Base-by-base conservation (phyloP, 352 stramenopile species). In the Phytopythium kandeliae region DNA sequence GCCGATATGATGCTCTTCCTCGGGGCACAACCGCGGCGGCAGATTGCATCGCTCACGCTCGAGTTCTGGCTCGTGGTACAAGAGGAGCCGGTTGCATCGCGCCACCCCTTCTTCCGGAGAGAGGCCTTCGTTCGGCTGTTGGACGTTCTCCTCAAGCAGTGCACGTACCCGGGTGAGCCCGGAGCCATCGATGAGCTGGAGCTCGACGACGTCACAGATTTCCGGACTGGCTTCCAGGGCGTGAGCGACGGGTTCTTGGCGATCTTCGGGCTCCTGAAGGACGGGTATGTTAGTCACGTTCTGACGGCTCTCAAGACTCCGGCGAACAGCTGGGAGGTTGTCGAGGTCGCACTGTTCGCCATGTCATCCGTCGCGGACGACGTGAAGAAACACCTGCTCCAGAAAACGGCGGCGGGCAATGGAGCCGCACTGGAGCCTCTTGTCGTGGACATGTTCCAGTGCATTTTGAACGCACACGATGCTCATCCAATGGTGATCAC, bases 61-160 rank as follows among this genome's bases (percentile, higher is more conserved):
- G 78, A 89, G 51, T 89, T 89, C 50, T 89, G 78, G 78, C 50
- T 86, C 5, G 48, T 87, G 1, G 70, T 86, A 36, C 73, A 86
- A 38, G 78, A 87, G n/a, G 71, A 82, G 35, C 71, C 75, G n/a
- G 75, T 89, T 6, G 63, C 60, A 12, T 71, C 72, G 31, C 75
- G 78, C 10, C 53, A 69, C 40, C 40, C 54, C 1, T 89, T 78
- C 59, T 87, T 74, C 58, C 69, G 79, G 55, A 63, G 63, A 17
- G 69, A 85, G 30, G 74, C 73, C 2, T 89, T 82, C 42, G 38
- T 70, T 22, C 69, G 63, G 17, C 65, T 89, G 28, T 70, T 86
- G 51, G 62, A 82, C 22, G 69, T 86, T 24, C 55, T 89, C 43
- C 58, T 87, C 11, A 68, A 69, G 22, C 78, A 89, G 46, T 82